Base-by-base conservation (phyloP, 2,329 filamentous ascomycete genomes). In the Daldinia sp. region DNA sequence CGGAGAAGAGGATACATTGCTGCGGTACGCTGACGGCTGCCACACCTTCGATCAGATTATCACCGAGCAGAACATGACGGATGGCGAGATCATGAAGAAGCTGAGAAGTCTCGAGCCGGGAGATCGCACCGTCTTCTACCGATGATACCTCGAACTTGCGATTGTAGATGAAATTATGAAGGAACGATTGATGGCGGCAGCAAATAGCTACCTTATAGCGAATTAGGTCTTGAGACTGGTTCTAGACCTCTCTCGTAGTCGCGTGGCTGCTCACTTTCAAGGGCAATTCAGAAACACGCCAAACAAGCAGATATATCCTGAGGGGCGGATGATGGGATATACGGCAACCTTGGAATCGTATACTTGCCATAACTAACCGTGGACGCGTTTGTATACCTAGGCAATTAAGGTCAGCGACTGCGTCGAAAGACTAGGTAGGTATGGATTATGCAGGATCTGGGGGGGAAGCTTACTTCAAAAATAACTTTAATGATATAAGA, bases 11-110 rank as follows among this genome's bases (percentile, higher is more conserved):
- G 60, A 74, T 18, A 58, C 85, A 28, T 75, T 95, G 76, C 84
- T 90, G 72, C 86, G 83, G 74, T 95, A 92, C 76, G 85, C 91
- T 10, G 91, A 95, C 79, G 93, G 93, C 0, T 86, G 86, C 71
- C 91, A 93, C 77, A 89, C 87, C 73, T 92, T 95, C 79, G 93
- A 96, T 81, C 90, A 94, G 83, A 93, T 95, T 72, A 93, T 92
- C 76, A 92, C 90, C 0, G 92, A 94, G 81, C 84, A 90, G 78
- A 89, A 91, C 69, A 77, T 93, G 77, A 88, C 87, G 6, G 91
- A 94, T 76, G 85, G 84, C 65, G 89, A 92, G 75, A 89, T 94
- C 15, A 85, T 93, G 81, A 88, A 89, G 41, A 89, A 86, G 78
- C 80, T 96, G 54, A 89, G 88, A 78, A 85, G 82, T 39, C 81